Base-by-base conservation (phyloP, 179 eudicot genomes). In the Sideroxylon spinosum region DNA sequence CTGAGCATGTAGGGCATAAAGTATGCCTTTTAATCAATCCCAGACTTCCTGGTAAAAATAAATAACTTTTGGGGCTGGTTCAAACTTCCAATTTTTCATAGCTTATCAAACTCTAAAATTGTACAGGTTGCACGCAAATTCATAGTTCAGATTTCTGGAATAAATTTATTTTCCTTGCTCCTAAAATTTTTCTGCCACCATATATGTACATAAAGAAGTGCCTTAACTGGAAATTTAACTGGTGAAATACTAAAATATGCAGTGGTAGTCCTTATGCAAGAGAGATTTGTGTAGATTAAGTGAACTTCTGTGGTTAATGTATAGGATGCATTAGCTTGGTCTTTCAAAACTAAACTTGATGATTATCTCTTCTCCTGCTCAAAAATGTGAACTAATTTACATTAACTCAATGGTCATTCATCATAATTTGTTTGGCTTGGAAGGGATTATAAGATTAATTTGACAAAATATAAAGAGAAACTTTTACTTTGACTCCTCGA, bases 91-190 rank as follows among this genome's bases (percentile, higher is more conserved):
- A 17, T 26, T n/a, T 11, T 46, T 66, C 50, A 25, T 48, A 26
- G 17, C 10, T 64, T 2, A 13, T 7, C 12, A 52, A 9, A n/a
- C 32, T 1, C n/a, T 44, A 48, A 63, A 37, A 23, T 22, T 64
- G 23, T 25, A 49, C 17, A 62, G 17, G 14, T 76, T 76, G n/a
- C 19, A 12, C 28, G 49, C 22, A 46, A 37, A 26, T 50, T 52
- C 19, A 12, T 7, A 49, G 49, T 49, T 52, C 46, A 50, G 23
- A 48, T 65, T 75, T 37, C 72, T 75, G n/a, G 66, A 57, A 73
- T 14, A 26, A 46, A 70, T 19, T 37, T 37, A n/a, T 8, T 70
- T 49, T 46, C 19, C 50, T 26, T 19, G 26, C 50, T 0, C n/a
- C 12, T 28, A 48, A 29, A 52, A 50, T 53, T 76, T 20, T 52